These are phyloP conservation scores for Naematelia encephala DNA, from an alignment of 768 basidiomycete genomes.

Conservation along the genomic window DNA sequence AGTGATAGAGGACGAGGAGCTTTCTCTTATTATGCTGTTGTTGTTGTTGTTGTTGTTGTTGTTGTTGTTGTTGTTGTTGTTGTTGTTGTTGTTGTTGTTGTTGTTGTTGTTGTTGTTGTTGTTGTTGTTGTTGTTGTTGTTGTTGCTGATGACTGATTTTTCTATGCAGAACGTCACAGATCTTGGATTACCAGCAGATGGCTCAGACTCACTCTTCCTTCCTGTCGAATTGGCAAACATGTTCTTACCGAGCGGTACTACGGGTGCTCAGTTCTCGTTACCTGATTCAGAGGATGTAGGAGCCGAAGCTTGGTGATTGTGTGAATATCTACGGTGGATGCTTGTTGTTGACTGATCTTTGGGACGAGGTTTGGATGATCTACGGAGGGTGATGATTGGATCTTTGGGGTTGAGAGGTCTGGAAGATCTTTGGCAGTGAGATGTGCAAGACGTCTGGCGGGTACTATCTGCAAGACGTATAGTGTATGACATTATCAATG, in stretches of 20 bases:
- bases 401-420: too few species aligned
- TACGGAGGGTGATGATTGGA: too few species aligned
- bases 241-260: slow-evolving; percentile 41
- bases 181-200: slow-evolving; percentile 84
- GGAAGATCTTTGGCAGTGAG: too few species aligned
- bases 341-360: too few species aligned
- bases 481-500: too few species aligned
- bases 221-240: slow-evolving; percentile 48
- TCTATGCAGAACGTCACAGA: slow-evolving; percentile 70
- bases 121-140: background rate
- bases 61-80: background rate
- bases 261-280: slow-evolving; percentile 30
- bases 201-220: slow-evolving; percentile 84
- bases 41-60: background rate
- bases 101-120: background rate
- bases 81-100: background rate
- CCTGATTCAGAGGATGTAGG: slow-evolving; percentile 46
- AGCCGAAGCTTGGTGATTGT: slow-evolving; percentile 45
- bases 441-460: too few species aligned
- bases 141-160: slow-evolving; percentile 3
- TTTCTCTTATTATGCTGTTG: background rate
- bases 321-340: too few species aligned
- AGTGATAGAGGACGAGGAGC: too few species aligned
- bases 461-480: too few species aligned
- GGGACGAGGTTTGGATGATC: too few species aligned